These are phyloP conservation scores for Floccularia luteovirens DNA, from an alignment of 768 basidiomycete genomes.

Conservation along the genomic window DNA sequence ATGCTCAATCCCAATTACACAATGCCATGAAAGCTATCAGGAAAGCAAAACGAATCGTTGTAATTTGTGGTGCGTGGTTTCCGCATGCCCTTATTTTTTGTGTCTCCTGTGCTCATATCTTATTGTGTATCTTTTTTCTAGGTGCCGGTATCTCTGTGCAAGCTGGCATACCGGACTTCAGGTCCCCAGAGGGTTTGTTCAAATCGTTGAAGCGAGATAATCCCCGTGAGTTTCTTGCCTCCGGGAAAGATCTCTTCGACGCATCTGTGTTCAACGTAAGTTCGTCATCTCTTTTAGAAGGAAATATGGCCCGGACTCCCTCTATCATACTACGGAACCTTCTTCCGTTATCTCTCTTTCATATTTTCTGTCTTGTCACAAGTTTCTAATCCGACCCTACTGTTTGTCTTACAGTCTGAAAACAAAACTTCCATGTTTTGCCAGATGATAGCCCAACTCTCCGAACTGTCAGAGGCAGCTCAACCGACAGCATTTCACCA, in stretches of 20 bases:
- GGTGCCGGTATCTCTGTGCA: slow-evolving; percentile 87
- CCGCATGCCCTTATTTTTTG: too few relatives aligned
- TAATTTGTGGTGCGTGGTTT: slow-evolving; percentile 66
- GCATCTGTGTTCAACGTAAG: slow-evolving; percentile 83
- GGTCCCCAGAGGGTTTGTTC: slow-evolving; percentile 77
- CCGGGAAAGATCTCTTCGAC: slow-evolving; percentile 86
- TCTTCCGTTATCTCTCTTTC: neutral
- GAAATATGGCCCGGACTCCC: too few relatives aligned
- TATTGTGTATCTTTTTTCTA: slow-evolving; percentile 16
- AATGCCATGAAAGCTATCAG: slow-evolving; percentile 59
- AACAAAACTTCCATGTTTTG: slow-evolving; percentile 72
- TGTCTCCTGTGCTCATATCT: slow-evolving; percentile 2
- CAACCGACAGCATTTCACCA: slow-evolving; percentile 77
- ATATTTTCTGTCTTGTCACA: neutral
- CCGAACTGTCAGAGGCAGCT: slow-evolving; percentile 63
- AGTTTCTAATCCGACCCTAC: too few relatives aligned
- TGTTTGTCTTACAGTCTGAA: slow-evolving; percentile 60
- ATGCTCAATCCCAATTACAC: slow-evolving; percentile 38
- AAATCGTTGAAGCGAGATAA: slow-evolving; percentile 72
- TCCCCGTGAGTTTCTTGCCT: slow-evolving; percentile 59
- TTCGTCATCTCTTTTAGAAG: slow-evolving; percentile 5
- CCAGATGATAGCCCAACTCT: slow-evolving; percentile 84
- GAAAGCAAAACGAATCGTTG: slow-evolving; percentile 78
- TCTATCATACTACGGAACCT: too few relatives aligned
- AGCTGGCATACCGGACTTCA: slow-evolving; percentile 87